Conservation (phyloP, 495 filamentous ascomycete genomes). For the Aspergillus bridgeri region DNA sequence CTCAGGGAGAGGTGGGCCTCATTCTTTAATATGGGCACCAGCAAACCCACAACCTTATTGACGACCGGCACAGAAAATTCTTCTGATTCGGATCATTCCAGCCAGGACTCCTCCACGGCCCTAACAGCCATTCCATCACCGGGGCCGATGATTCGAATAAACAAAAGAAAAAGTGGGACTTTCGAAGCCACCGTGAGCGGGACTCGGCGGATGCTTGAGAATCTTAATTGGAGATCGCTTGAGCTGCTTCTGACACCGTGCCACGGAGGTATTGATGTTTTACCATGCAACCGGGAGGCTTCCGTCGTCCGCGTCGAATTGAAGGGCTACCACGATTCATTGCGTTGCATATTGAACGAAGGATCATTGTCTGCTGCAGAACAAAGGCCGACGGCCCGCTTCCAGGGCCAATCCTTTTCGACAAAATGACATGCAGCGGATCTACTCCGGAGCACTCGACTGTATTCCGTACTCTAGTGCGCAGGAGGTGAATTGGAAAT, state of each 20-base stretch:
- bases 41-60: slow-evolving; percentile 6
- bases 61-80: slow-evolving; percentile 2
- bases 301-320: background rate
- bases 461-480: background rate
- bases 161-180: slow-evolving; percentile 2
- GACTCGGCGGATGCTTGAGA: slow-evolving; percentile 11
- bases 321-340: background rate
- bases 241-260: slow-evolving; percentile 9
- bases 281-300: background rate
- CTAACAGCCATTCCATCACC: background rate
- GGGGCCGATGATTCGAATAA: background rate
- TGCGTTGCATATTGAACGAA: background rate
- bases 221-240: slow-evolving; percentile 15
- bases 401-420: slow-evolving; percentile 1
- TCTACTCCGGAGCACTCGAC: background rate
- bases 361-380: background rate
- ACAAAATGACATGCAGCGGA: background rate
- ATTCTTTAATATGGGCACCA: background rate
- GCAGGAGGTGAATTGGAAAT: background rate
- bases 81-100: background rate
- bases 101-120: slow-evolving; percentile 1
- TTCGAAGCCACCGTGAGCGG: slow-evolving; percentile 3
- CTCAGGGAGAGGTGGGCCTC: background rate
- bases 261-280: background rate
- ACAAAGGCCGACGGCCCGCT: background rate